A percentile compares a stretch with the other conserved stretches of the same genome.
Conservation (phyloP, 176 grass and related monocot genomes). For the Triticum turgidum region DNA sequence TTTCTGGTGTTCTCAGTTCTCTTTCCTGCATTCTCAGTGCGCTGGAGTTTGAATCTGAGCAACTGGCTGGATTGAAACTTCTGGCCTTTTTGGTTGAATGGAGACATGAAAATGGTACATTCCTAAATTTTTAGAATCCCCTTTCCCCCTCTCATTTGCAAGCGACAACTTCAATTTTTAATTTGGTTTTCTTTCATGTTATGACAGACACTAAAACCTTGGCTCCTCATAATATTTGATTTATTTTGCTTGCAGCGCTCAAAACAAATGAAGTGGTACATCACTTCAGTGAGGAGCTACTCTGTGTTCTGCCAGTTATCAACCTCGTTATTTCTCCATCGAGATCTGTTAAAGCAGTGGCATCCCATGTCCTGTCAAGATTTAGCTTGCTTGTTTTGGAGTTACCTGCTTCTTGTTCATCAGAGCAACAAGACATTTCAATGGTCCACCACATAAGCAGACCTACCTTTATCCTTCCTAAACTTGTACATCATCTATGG, state of each 20-base stretch:
- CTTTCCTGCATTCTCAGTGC: slow-evolving; percentile 61
- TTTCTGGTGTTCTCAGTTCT: slow-evolving; percentile 59
- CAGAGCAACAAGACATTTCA: slow-evolving; percentile 42
- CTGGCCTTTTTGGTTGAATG: slow-evolving; percentile 70
- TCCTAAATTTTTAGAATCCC: slow-evolving; percentile 12
- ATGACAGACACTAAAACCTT: background rate
- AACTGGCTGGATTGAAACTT: slow-evolving; percentile 74
- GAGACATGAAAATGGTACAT: slow-evolving; percentile 73
- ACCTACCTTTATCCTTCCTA: slow-evolving; percentile 64
- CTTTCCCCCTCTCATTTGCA: background rate
- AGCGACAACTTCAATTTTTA: background rate
- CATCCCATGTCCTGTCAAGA: slow-evolving; percentile 69
- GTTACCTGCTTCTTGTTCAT: slow-evolving; percentile 39
- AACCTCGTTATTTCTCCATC: slow-evolving; percentile 75
- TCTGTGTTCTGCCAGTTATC: slow-evolving; percentile 72
- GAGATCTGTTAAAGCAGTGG: slow-evolving; percentile 69
- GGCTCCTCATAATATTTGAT: slow-evolving; percentile 33
- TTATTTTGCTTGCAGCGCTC: slow-evolving; percentile 48
- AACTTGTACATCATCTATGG: slow-evolving; percentile 71
- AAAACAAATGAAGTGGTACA: slow-evolving; percentile 36
- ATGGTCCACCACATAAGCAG: slow-evolving; percentile 53
- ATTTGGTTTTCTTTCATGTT: slow-evolving; percentile 20
- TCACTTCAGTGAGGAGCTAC: slow-evolving; percentile 59
- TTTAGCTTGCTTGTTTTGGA: slow-evolving; percentile 52
- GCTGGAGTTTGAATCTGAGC: slow-evolving; percentile 90